Conservation (phyloP, 1,139 yeast species). For the Pichia sp. region DNA sequence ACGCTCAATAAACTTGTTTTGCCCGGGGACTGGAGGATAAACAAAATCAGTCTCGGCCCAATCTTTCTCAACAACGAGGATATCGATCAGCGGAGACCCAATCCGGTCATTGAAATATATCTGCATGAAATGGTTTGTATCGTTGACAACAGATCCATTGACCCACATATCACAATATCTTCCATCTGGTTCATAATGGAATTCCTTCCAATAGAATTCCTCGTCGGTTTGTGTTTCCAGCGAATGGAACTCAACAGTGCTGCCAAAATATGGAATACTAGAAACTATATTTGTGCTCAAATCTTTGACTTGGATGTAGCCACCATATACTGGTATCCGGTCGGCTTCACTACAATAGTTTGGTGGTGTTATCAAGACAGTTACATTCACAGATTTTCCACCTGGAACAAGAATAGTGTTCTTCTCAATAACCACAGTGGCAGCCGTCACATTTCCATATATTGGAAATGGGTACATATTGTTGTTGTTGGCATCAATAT, state of each 20-base stretch:
- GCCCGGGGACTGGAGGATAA: slow-evolving; percentile 9
- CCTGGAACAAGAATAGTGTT: slow-evolving; percentile 2
- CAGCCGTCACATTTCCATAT: slow-evolving; percentile 1
- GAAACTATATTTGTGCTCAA: background rate
- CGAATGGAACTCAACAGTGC: slow-evolving; percentile 3
- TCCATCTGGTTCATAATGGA: background rate
- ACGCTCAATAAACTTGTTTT: slow-evolving; percentile 8
- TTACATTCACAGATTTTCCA: background rate
- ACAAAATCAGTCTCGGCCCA: slow-evolving; percentile 10
- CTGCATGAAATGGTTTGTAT: slow-evolving; percentile 7
- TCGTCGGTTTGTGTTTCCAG: slow-evolving; percentile 9
- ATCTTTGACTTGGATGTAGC: slow-evolving; percentile 5
- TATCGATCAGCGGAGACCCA: slow-evolving; percentile 10
- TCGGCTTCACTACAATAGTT: background rate
- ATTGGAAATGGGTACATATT: slow-evolving; percentile 8
- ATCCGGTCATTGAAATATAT: slow-evolving; percentile 4
- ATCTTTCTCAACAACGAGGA: slow-evolving; percentile 9
- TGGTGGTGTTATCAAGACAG: slow-evolving; percentile 8
- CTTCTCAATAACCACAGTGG: background rate
- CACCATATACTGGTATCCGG: slow-evolving; percentile 12
- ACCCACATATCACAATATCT: slow-evolving; percentile 9
- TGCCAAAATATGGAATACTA: slow-evolving; percentile 9
- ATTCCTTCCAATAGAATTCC: slow-evolving; percentile 8
- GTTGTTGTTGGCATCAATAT: background rate
- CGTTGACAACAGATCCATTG: slow-evolving; percentile 6